Percentiles rank a stretch among this genome's conserved stretches.
Conservation (phyloP, 768 basidiomycete species). For the Dendrothele bispora region DNA sequence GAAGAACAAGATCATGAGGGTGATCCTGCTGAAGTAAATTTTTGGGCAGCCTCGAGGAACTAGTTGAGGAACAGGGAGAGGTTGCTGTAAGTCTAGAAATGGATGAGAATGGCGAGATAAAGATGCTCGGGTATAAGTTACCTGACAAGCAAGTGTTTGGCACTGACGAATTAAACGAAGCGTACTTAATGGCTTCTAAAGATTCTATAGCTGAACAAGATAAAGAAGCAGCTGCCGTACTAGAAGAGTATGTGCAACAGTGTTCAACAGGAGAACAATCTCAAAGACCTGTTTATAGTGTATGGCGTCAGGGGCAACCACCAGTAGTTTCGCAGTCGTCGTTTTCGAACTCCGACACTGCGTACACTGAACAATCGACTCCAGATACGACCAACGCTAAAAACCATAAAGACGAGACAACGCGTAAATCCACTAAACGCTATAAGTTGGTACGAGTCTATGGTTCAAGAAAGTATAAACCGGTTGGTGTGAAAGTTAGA, state of each 20-base stretch:
- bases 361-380: too few species aligned
- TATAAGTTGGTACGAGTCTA: conserved; percentile 1
- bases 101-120: neutral
- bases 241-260: too few species aligned
- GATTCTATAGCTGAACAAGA: neutral
- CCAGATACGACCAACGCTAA: too few species aligned
- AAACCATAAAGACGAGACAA: too few species aligned
- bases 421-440: neutral
- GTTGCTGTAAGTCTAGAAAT: conserved; percentile 2
- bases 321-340: too few species aligned
- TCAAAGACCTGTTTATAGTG: too few species aligned
- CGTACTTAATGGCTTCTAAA: neutral
- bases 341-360: too few species aligned
- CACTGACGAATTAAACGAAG: neutral
- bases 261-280: too few species aligned
- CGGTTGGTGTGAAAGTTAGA: conserved; percentile 15
- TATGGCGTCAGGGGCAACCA: too few species aligned
- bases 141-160: neutral
- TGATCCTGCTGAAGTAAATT: neutral
- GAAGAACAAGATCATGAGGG: neutral
- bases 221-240: neutral
- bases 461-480: conserved; percentile 18
- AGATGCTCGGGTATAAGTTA: neutral
- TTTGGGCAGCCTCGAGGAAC: conserved; percentile 6
- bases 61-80: conserved; percentile 10